Conservation (phyloP, 768 basidiomycete genomes). For the Phallus indusiatus region DNA sequence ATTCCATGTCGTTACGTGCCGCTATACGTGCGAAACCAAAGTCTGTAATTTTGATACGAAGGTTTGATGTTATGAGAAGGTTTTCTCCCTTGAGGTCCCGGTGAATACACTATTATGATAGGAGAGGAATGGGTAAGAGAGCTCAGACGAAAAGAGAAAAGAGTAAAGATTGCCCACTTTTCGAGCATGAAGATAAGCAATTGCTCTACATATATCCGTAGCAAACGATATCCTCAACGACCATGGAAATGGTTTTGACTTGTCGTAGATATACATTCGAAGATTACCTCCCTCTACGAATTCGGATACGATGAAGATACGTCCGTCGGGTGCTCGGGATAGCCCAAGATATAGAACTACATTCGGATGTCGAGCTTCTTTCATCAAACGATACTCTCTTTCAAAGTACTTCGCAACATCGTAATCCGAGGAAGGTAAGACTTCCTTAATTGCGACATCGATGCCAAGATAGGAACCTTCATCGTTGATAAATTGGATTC, state of each 20-base stretch:
- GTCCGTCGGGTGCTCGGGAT: constrained; percentile 71
- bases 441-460: constrained; percentile 94
- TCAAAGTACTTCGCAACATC: constrained; percentile 97
- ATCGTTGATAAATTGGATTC: neutral
- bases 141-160: neutral
- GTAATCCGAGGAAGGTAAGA: constrained; percentile 83
- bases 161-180: constrained; percentile 28
- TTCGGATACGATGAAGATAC: constrained; percentile 93
- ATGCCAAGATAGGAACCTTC: constrained; percentile 87
- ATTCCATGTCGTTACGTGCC: constrained; percentile 84
- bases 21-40: constrained; percentile 97
- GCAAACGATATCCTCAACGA: constrained; percentile 89
- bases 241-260: constrained; percentile 81
- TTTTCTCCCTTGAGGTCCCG: constrained; percentile 95
- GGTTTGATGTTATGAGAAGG: constrained; percentile 87
- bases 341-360: constrained; percentile 91
- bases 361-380: constrained; percentile 86
- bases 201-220: constrained; percentile 84
- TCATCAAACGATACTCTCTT: constrained; percentile 97
- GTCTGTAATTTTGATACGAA: constrained; percentile 95
- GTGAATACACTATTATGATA: constrained; percentile 29
- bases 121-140: neutral
- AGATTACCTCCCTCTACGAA: constrained; percentile 91
- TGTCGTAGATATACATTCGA: constrained; percentile 83
- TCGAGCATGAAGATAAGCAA: constrained; percentile 95